phyloP scores from a whole-genome alignment of 176 grass and related monocot genomes.

The Bonia amplexicaulis region DNA sequence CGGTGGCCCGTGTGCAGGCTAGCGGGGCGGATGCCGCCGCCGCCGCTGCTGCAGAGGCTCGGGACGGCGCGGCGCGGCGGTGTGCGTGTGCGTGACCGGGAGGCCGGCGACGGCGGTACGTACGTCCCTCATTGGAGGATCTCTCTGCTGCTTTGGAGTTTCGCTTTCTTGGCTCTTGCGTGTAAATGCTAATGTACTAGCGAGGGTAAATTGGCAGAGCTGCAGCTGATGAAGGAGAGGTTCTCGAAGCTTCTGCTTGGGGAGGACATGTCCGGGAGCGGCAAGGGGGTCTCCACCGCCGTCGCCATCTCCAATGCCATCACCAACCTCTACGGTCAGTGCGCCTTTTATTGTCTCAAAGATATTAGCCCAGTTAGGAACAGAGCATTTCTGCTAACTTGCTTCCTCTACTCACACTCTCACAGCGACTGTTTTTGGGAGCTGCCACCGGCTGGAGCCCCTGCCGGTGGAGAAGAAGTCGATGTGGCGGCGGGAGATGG shows the following conservation, averaged over 20 bases:
- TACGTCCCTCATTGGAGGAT: neutral
- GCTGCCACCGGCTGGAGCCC: conserved; percentile 73
- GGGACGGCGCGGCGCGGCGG: conserved; percentile 29
- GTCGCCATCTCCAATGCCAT: conserved; percentile 91
- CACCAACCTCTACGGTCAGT: conserved; percentile 83
- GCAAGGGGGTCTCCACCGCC: conserved; percentile 78
- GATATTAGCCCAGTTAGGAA: neutral
- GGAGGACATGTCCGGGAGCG: conserved; percentile 92
- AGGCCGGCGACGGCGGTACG: conserved; percentile 51
- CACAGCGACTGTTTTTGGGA: conserved; percentile 82
- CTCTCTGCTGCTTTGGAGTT: neutral
- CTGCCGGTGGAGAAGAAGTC: conserved; percentile 57
- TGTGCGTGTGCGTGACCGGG: conserved; percentile 19
- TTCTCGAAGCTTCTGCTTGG: conserved; percentile 89
- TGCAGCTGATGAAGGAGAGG: conserved; percentile 72
- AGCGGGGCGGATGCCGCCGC: conserved; percentile 8
- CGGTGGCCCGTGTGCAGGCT: conserved; percentile 50
- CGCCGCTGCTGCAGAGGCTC: conserved; percentile 50
- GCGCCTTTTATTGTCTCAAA: neutral
- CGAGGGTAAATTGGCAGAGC: conserved; percentile 40
- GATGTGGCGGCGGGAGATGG: conserved; percentile 92
- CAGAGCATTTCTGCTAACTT: neutral
- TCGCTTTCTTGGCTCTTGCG: neutral
- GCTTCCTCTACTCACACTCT: conserved; percentile 42
- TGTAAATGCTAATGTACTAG: neutral